Base-by-base conservation (phyloP, 2,329 filamentous ascomycete genomes). In the Endocalyx cinctus region DNA sequence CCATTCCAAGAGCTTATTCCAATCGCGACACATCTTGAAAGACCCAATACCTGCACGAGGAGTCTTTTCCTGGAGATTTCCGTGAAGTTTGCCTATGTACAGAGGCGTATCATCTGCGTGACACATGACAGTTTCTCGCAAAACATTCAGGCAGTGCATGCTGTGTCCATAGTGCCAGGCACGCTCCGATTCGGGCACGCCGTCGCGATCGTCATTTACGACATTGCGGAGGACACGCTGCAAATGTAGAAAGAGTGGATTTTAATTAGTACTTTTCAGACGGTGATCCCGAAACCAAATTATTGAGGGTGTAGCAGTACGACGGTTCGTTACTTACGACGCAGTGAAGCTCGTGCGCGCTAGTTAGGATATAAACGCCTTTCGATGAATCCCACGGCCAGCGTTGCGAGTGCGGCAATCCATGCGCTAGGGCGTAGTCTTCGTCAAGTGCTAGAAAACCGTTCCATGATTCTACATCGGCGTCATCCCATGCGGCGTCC, bases 311-410 rank as follows among this genome's bases (percentile, higher is more conserved):
- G n/a, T n/a, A n/a, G n/a, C n/a, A n/a, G 5, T 8, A 17, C 5
- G 23, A n/a, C 22, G 8, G 11, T 27, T 18, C 3, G 14, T 14
- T 15, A 33, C 39, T 37, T 31, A 45, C 42, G 10, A 45, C 31
- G 25, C 39, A 45, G 27, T 45, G 39, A 10, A 45, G 35, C 28
- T 45, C 42, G 27, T 45, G 42, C 12, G 42, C 34, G 14, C 31
- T 35, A 2, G 34, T 39, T 17, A 43, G 20, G 28, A 45, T 42
- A 13, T 45, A 45, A 8, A 38, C 35, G 8, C 39, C 39, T 25
- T 45, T 42, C 5, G 30, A 33, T 11, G 18, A 19, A 18, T 45
- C 37, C 37, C 39, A 43, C n/a, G 35, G 42, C 39, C 39, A 45
- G 19, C 39, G 35, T 23, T 45, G 39, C 6, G 39, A 39, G 31